phyloP scores from a whole-genome alignment of 2,329 filamentous ascomycete species.

The Colletotrichum viniferum region DNA sequence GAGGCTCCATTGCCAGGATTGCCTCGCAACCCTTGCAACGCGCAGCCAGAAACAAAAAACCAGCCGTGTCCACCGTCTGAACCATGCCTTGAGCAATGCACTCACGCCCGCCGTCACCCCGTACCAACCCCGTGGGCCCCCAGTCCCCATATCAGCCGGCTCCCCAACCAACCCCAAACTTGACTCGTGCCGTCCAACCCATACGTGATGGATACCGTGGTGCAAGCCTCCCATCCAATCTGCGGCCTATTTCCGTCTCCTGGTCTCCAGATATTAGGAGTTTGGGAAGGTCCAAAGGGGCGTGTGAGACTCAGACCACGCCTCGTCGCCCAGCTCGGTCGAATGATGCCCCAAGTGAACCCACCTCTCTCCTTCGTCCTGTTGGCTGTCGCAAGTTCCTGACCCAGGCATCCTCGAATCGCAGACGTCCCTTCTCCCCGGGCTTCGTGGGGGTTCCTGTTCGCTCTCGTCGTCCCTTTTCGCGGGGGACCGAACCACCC shows the following conservation, averaged over 20 bases:
- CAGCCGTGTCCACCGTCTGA: not conserved
- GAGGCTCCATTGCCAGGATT: not conserved
- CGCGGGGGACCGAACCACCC: constrained; percentile 1
- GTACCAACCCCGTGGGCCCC: not conserved
- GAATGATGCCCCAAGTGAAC: constrained; percentile 7
- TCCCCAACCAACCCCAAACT: not conserved
- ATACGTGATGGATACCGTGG: not conserved
- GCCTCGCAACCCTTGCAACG: not conserved
- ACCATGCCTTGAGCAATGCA: not conserved
- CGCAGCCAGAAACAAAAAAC: not conserved
- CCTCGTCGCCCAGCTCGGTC: constrained; percentile 4
- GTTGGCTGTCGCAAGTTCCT: not conserved
- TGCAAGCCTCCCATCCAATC: not conserved
- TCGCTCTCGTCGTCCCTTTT: constrained; percentile 8
- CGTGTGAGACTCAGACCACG: not conserved
- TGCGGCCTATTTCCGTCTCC: not conserved
- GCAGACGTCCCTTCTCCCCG: not conserved
- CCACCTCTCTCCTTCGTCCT: not conserved
- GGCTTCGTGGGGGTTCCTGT: not conserved
- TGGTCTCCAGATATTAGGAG: not conserved
- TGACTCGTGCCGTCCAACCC: constrained; percentile 13
- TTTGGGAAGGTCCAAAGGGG: not conserved
- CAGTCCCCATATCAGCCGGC: not conserved
- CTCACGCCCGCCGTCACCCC: not conserved
- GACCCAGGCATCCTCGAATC: not conserved